Evolutionary conservation across 768 basidiomycete species (phyloP).

Genomic region (Zangia roseola): DNA sequence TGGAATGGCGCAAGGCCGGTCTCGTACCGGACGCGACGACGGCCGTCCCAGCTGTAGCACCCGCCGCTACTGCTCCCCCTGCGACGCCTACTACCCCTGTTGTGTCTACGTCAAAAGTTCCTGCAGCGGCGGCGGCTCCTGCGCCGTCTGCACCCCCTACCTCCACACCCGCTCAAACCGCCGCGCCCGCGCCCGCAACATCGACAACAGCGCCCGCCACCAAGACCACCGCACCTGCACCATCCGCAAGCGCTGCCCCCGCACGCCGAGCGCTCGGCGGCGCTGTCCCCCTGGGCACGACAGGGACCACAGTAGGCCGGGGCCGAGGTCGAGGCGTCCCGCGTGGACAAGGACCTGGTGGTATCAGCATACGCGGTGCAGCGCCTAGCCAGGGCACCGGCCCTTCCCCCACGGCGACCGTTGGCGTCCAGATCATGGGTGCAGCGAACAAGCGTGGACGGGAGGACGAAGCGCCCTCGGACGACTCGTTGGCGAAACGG

Average conservation of each 20-base stretch:
- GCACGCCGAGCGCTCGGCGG: slow-evolving; percentile 33
- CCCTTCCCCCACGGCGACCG: slow-evolving; percentile 29
- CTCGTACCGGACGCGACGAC: slow-evolving; percentile 39
- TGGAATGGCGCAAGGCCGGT: slow-evolving; percentile 54
- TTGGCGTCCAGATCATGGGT: slow-evolving; percentile 58
- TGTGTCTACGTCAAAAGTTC: slow-evolving; percentile 23
- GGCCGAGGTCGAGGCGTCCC: slow-evolving; percentile 38
- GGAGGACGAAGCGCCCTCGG: slow-evolving; percentile 49
- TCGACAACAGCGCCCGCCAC: slow-evolving; percentile 12
- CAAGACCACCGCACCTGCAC: slow-evolving; percentile 18
- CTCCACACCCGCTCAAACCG: not conserved
- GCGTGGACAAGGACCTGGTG: slow-evolving; percentile 28
- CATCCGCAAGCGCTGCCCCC: slow-evolving; percentile 28
- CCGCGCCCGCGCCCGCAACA: slow-evolving; percentile 15
- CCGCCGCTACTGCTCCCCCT: slow-evolving; percentile 17
- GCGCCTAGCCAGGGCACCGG: slow-evolving; percentile 18
- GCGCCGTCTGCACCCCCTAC: slow-evolving; percentile 7
- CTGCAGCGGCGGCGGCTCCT: slow-evolving; percentile 12
- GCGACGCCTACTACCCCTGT: slow-evolving; percentile 29
- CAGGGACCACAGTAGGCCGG: slow-evolving; percentile 20
- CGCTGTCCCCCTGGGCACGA: slow-evolving; percentile 25
- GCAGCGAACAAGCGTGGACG: slow-evolving; percentile 64
- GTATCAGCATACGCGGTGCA: slow-evolving; percentile 31
- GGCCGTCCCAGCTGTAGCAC: slow-evolving; percentile 20
- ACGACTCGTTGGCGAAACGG: slow-evolving; percentile 66